Percentiles rank a stretch among this genome's conserved stretches.
These are phyloP conservation scores for Zea mays DNA, from an alignment of 176 grass and related monocot species.

Conservation along the genomic window DNA sequence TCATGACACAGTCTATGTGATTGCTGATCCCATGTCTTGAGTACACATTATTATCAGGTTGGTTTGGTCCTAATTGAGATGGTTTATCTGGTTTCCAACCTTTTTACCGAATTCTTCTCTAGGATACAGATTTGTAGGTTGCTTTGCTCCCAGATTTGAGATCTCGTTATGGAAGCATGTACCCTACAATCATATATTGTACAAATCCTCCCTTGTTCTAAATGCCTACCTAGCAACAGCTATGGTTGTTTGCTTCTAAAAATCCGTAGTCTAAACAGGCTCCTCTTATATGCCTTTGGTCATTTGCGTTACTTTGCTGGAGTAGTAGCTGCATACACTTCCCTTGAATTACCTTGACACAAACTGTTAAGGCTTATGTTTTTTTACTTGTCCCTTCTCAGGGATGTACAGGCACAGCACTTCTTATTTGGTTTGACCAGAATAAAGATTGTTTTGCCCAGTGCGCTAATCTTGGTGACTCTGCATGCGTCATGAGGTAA, in stretches of 20 bases:
- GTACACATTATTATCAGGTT: background rate
- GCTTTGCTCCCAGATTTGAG: constrained; percentile 3
- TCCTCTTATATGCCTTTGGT: background rate
- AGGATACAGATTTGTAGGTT: constrained; percentile 7
- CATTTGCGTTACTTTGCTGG: background rate
- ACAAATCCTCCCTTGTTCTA: background rate
- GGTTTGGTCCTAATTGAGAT: background rate
- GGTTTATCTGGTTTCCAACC: background rate
- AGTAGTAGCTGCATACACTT: constrained; percentile 9
- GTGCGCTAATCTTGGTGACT: constrained; percentile 93
- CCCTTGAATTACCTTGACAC: constrained; percentile 18
- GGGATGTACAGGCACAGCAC: constrained; percentile 85
- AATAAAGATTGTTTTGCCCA: constrained; percentile 75
- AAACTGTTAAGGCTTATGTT: background rate
- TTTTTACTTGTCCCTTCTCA: constrained; percentile 41
- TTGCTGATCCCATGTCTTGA: background rate
- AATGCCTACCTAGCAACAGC: background rate
- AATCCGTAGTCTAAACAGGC: background rate
- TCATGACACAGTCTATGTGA: background rate
- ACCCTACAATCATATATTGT: constrained; percentile 1
- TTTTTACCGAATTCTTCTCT: background rate
- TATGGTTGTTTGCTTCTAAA: background rate
- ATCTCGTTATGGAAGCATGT: background rate
- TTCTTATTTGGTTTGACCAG: constrained; percentile 79
- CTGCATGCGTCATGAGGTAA: constrained; percentile 78